These are phyloP conservation scores for Phialocephala sp. DNA, from an alignment of 2,329 filamentous ascomycete species.

Conservation along the genomic window DNA sequence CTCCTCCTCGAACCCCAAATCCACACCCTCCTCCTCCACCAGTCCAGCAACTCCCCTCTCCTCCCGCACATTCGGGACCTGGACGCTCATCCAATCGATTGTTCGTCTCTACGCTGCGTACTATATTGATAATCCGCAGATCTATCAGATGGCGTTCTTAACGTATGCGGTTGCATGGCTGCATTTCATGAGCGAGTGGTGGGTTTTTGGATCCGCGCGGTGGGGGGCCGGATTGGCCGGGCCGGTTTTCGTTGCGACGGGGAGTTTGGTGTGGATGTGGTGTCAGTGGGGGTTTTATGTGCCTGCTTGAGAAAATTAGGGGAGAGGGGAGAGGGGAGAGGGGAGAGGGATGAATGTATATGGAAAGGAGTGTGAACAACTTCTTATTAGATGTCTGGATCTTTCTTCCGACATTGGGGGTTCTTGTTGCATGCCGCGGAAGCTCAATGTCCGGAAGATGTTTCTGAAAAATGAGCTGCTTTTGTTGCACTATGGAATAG, in stretches of 20 bases:
- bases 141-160: slow-evolving; percentile 68
- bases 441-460: too few relatives aligned
- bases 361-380: too few relatives aligned
- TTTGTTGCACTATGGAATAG: neutral
- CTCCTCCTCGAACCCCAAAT: slow-evolving; percentile 54
- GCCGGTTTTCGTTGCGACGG: slow-evolving; percentile 57
- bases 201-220: slow-evolving; percentile 77
- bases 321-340: neutral
- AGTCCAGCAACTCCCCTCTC: slow-evolving; percentile 79
- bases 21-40: slow-evolving; percentile 58
- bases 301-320: slow-evolving; percentile 45
- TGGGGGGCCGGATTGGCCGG: slow-evolving; percentile 63
- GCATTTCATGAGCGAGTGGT: slow-evolving; percentile 71
- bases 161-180: slow-evolving; percentile 67
- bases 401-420: too few relatives aligned
- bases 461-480: too few relatives aligned
- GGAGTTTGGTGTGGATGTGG: slow-evolving; percentile 64
- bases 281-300: slow-evolving; percentile 72
- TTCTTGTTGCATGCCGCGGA: too few relatives aligned
- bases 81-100: slow-evolving; percentile 67
- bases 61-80: slow-evolving; percentile 75
- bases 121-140: slow-evolving; percentile 61
- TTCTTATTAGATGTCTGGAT: too few relatives aligned
- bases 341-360: neutral
- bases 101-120: slow-evolving; percentile 72